Evolutionary conservation across 2,329 filamentous ascomycete genomes (phyloP).

Genomic region (Pleurostoma richardsiae): DNA sequence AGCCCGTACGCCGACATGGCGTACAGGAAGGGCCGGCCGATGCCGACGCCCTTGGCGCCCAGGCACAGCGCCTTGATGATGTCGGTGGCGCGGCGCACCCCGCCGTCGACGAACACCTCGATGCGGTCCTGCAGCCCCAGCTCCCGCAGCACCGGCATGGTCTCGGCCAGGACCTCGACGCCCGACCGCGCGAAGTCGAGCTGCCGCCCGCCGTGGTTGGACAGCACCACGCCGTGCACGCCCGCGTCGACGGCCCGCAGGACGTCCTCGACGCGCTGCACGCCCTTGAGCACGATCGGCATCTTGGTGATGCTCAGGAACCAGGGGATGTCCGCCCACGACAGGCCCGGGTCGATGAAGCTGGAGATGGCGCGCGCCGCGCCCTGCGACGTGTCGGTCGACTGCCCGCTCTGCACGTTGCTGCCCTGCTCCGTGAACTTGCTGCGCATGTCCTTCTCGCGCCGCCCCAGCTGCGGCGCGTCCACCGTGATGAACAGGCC

Average conservation of each 20-base stretch:
- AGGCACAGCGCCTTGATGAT: constrained; percentile 93
- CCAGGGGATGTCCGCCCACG: constrained; percentile 93
- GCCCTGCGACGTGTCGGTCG: constrained; percentile 83
- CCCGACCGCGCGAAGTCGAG: constrained; percentile 87
- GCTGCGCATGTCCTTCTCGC: constrained; percentile 96
- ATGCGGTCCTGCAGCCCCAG: constrained; percentile 70
- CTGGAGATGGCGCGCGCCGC: constrained; percentile 91
- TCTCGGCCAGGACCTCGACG: constrained; percentile 87
- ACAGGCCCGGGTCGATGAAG: constrained; percentile 93
- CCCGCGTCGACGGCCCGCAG: constrained; percentile 77
- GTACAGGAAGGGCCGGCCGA: constrained; percentile 90
- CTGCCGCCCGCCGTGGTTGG: constrained; percentile 93
- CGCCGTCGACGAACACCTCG: constrained; percentile 89
- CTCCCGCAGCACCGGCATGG: constrained; percentile 78
- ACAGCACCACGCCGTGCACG: constrained; percentile 85
- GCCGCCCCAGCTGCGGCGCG: constrained; percentile 86
- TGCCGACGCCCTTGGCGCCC: constrained; percentile 87
- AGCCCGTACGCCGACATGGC: constrained; percentile 92
- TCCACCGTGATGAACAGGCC: constrained; percentile 98
- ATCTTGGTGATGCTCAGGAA: constrained; percentile 86
- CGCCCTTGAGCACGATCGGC: constrained; percentile 94
- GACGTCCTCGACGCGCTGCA: constrained; percentile 94
- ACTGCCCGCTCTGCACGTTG: constrained; percentile 71
- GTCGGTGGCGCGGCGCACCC: constrained; percentile 84
- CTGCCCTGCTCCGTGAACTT: constrained; percentile 85